Base-by-base conservation (phyloP, 305 asterid species). In the Caryopteris hybrid region DNA sequence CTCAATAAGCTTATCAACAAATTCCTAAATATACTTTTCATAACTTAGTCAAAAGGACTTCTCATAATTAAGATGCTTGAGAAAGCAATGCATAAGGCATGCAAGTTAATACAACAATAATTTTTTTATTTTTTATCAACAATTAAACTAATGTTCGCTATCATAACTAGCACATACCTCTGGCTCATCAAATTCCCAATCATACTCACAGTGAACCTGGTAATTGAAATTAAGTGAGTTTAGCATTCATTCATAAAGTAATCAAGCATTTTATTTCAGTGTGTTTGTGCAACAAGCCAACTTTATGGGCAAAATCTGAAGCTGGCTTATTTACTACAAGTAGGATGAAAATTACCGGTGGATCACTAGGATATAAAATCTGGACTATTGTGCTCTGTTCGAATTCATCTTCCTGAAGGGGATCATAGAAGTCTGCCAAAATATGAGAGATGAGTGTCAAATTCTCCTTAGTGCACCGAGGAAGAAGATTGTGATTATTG, bases 111-210 rank as follows among this genome's bases (percentile, higher is more conserved):
- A 58, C 34, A 33, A 33, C 3, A 38, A 45, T 14, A 47, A 13
- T 47, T 25, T 4, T 1, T 25, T 25, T 25, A 25, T 4, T 1
- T 25, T 4, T 1, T 1, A 25, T 25, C 4, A 1, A 25, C 2
- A 25, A 25, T 25, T 25, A 25, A 1, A 25, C 31, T 1, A 25
- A 4, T 1, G 31, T 25, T 25, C 31, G 4, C 31, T 25, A 25
- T 2, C 31, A 25, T 25, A 58, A 45, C 17, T 33, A 46, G 20
- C 39, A 69, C 75, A 61, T 80, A 90, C 96, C 92, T 85, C 92
- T 61, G 85, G 77, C 59, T 93, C 96, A 84, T 93, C 95, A 14
- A 93, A 59, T 55, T 90, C 97, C 99, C 99, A 93, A 75, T 93
- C 99, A 75, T 81, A 93, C 79, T 84, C 92, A 31, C 95, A 83